Conservation (phyloP, 768 basidiomycete genomes). For the Kwoniella europaea region DNA sequence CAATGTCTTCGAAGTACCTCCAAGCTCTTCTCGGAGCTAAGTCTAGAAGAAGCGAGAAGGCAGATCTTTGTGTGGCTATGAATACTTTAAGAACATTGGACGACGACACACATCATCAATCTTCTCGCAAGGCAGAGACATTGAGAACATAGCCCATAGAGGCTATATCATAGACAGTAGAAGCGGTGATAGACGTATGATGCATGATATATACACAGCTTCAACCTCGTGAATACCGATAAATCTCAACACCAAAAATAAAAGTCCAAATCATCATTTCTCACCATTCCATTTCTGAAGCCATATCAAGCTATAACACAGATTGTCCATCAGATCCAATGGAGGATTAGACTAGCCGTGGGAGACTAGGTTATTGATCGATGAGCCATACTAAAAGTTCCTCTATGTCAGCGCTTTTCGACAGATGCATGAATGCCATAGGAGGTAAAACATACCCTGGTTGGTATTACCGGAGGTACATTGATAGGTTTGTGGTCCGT, state of each 20-base stretch:
- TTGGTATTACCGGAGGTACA: conserved; percentile 54
- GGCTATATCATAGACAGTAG: no score
- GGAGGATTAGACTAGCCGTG: no score
- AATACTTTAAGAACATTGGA: no score
- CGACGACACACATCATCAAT: no score
- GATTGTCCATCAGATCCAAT: neutral
- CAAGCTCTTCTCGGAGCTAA: no score
- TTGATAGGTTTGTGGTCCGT: conserved; percentile 48
- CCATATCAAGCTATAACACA: neutral
- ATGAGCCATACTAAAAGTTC: neutral
- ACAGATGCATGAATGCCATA: no score
- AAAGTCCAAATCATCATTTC: neutral
- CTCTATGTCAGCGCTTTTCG: no score
- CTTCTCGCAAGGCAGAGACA: no score
- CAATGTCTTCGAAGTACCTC: neutral
- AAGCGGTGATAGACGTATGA: neutral
- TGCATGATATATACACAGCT: neutral
- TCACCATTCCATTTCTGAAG: neutral
- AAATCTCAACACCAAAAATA: neutral
- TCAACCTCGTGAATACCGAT: neutral
- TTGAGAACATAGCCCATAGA: no score
- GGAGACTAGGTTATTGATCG: neutral
- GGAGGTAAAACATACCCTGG: conserved; percentile 33
- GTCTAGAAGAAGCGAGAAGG: no score
- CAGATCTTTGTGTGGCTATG: no score